These are phyloP conservation scores for Tuctoria greenei DNA, from an alignment of 176 grass and related monocot species.

Conservation along the genomic window DNA sequence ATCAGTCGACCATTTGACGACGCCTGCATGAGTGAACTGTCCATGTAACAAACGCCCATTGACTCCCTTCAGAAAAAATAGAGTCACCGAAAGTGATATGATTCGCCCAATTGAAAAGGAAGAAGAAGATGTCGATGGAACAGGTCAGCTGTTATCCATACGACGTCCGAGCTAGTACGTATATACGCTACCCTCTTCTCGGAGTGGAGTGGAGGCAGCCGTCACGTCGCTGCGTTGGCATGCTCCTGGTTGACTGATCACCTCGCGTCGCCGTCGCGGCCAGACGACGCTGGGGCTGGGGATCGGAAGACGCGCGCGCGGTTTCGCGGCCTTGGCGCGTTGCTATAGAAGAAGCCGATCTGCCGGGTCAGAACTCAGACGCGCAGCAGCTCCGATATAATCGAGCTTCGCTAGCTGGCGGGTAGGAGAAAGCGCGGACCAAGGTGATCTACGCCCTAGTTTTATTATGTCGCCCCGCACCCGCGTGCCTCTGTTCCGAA, in stretches of 20 bases:
- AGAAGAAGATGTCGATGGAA: neutral
- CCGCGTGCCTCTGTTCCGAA: too few relatives aligned
- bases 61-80: too few relatives aligned
- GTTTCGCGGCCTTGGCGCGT: too few relatives aligned
- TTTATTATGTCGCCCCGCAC: slow-evolving; percentile 13
- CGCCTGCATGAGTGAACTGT: too few relatives aligned
- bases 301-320: neutral
- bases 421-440: neutral
- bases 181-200: neutral
- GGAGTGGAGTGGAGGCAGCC: slow-evolving; percentile 31
- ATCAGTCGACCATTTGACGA: too few relatives aligned
- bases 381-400: too few relatives aligned
- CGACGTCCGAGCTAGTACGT: neutral
- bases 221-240: slow-evolving; percentile 42
- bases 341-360: too few relatives aligned
- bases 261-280: neutral
- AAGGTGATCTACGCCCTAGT: neutral
- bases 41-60: too few relatives aligned
- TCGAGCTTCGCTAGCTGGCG: too few relatives aligned
- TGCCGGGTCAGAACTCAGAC: too few relatives aligned
- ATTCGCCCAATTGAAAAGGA: neutral
- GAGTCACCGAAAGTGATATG: neutral
- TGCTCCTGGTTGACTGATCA: slow-evolving; percentile 17
- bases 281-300: neutral
- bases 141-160: slow-evolving; percentile 46